Conservation (phyloP, 306 rosid species). For the Ceratonia siliqua region DNA sequence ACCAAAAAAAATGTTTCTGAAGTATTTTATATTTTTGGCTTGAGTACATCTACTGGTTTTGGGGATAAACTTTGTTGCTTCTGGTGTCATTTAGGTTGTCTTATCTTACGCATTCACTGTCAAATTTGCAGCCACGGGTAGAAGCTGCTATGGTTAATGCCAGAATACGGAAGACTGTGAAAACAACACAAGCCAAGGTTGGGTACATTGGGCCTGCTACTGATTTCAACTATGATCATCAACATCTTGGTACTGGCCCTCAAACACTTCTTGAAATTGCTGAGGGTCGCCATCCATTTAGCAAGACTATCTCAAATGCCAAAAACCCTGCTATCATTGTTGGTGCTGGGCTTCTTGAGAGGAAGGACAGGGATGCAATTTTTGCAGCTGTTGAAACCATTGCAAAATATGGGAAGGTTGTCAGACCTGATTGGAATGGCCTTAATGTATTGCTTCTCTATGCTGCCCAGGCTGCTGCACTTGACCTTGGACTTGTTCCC, state of each 20-base stretch:
- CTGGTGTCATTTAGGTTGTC: constrained; percentile 7
- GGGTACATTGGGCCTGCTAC: constrained; percentile 86
- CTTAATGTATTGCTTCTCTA: constrained; percentile 85
- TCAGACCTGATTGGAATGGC: constrained; percentile 94
- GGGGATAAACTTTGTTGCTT: constrained; percentile 29
- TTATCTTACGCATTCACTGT: constrained; percentile 31
- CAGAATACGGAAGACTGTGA: constrained; percentile 86
- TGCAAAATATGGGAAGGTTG: constrained; percentile 59
- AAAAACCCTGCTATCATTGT: constrained; percentile 87
- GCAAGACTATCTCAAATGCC: constrained; percentile 61
- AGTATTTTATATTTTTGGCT: neutral
- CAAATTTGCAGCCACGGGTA: constrained; percentile 80
- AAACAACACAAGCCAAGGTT: constrained; percentile 75
- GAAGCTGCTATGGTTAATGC: constrained; percentile 99
- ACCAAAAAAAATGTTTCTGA: neutral
- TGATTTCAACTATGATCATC: constrained; percentile 76
- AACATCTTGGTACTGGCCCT: constrained; percentile 90
- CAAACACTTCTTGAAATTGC: constrained; percentile 83
- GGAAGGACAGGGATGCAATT: constrained; percentile 87
- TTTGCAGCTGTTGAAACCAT: constrained; percentile 70
- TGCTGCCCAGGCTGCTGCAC: constrained; percentile 98
- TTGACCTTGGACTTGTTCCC: constrained; percentile 98
- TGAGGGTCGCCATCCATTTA: constrained; percentile 79
- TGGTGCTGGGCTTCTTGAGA: constrained; percentile 84
- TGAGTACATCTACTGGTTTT: constrained; percentile 11